phyloP scores from a whole-genome alignment of 768 basidiomycete species.

The Panaeolus cyanescens region DNA sequence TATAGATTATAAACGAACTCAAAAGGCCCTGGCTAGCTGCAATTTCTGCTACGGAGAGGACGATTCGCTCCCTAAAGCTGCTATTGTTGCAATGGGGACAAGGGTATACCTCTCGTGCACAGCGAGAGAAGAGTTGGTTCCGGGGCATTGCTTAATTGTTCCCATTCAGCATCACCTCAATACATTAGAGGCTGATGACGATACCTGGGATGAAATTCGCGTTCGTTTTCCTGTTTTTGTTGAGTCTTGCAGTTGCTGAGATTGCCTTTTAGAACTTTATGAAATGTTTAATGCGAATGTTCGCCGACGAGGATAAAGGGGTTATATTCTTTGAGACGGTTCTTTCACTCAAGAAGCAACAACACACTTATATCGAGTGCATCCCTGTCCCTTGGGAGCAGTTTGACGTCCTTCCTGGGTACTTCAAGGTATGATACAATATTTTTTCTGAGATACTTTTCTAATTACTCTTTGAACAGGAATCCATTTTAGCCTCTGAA shows the following conservation, averaged over 20 bases:
- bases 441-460: no score
- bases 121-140: slow-evolving; percentile 80
- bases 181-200: slow-evolving; percentile 93
- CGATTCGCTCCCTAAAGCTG: slow-evolving; percentile 84
- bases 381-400: slow-evolving; percentile 89
- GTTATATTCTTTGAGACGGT: slow-evolving; percentile 97
- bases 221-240: slow-evolving; percentile 44
- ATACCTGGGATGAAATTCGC: slow-evolving; percentile 96
- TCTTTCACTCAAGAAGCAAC: slow-evolving; percentile 81
- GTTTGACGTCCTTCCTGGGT: slow-evolving; percentile 86
- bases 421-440: slow-evolving; percentile 72
- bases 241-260: neutral
- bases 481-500: slow-evolving; percentile 92
- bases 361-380: slow-evolving; percentile 92
- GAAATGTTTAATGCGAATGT: slow-evolving; percentile 97
- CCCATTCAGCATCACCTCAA: slow-evolving; percentile 93
- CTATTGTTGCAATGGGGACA: slow-evolving; percentile 89
- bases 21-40: slow-evolving; percentile 85
- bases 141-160: slow-evolving; percentile 93
- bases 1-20: slow-evolving; percentile 92
- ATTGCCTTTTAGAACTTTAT: slow-evolving; percentile 56
- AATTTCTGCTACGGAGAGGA: slow-evolving; percentile 93
- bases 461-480: no score
- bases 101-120: slow-evolving; percentile 92
- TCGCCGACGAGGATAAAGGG: slow-evolving; percentile 88